Evolutionary conservation across 2,329 filamentous ascomycete genomes (phyloP), one percentile per base, ranked within the genome.

Genomic region (Sarocladium oryzae): DNA sequence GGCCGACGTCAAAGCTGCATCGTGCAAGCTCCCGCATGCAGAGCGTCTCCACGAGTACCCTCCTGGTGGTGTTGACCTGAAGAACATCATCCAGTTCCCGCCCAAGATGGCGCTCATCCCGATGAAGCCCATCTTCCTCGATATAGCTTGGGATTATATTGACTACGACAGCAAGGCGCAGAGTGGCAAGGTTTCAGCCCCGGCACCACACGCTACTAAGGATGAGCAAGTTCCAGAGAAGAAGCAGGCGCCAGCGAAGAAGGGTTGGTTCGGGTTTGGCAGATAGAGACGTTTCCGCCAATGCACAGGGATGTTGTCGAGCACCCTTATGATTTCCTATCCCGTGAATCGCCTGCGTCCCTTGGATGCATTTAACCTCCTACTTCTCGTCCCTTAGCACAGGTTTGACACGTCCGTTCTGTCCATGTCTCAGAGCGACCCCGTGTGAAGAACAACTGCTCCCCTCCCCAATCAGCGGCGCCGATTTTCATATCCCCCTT

Each of bases 111-210:
- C 88, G 55, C 78, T 86, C 1, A 82, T 97, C 35, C 90, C 93
- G 0, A 86, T 96, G 50, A 99, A 99, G 73, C 93, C 93, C 24
- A 77, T 97, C 30, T 97, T 97, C 75, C 81, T 97, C 53, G 93
- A 99, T 63, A 86, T 96, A 7, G 93, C 93, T 9, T 99, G 89
- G 88, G 97, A 97, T 66, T 97, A 96, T 65, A 91, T 99, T 55
- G 83, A 89, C 46, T 99, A 99, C 63, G 46, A 49, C 32, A 49
- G 7, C 90, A 91, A 0, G 84, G 83, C 30, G 82, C 38, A 35
- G 24, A 28, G 46, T 32, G 32, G 30, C 4, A 49, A 82, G 58
- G 58, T 58, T 51, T 57, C 55, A 5, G 56, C 60, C 8, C 36
- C 50, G 5, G 32, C 49, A 3, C 53, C 49, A 23, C 30, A 53